These are phyloP conservation scores for Collybiopsis luxurians DNA, from an alignment of 768 basidiomycete species.

Conservation along the genomic window DNA sequence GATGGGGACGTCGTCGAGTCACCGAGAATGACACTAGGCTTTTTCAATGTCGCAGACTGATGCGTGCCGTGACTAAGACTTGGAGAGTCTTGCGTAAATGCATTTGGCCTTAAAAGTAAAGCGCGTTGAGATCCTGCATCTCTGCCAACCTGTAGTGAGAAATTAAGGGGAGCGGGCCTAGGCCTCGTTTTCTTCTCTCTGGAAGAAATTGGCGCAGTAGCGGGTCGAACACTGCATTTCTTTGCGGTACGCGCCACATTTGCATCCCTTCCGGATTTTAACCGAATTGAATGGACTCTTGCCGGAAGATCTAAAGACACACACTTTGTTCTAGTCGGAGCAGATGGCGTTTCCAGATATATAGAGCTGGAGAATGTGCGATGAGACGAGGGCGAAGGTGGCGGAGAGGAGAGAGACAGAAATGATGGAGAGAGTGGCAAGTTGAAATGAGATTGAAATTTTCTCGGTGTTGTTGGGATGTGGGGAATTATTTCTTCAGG, in stretches of 20 bases:
- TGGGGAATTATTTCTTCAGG: not conserved
- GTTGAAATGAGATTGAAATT: not conserved
- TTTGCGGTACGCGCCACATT: not conserved
- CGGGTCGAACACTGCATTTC: not conserved
- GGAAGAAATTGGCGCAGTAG: not conserved
- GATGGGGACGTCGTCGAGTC: not conserved
- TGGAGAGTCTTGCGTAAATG: too few relatives aligned
- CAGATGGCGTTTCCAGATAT: not conserved
- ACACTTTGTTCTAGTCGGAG: not conserved
- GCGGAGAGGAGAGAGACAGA: not conserved
- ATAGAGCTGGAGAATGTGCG: not conserved
- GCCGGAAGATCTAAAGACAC: not conserved
- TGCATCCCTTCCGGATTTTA: not conserved
- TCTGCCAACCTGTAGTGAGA: not conserved
- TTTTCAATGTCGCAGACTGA: not conserved
- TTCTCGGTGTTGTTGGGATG: not conserved
- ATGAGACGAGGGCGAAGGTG: not conserved
- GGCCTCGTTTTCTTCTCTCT: not conserved
- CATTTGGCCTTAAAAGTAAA: not conserved
- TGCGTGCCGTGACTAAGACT: not conserved
- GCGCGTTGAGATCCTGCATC: not conserved
- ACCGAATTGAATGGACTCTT: not conserved
- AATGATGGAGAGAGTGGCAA: not conserved
- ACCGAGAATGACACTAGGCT: not conserved
- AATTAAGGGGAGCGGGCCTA: not conserved